Evolutionary conservation across 1,284 basidiomycete species (phyloP).

Genomic region (Phaffia rhodozyma): DNA sequence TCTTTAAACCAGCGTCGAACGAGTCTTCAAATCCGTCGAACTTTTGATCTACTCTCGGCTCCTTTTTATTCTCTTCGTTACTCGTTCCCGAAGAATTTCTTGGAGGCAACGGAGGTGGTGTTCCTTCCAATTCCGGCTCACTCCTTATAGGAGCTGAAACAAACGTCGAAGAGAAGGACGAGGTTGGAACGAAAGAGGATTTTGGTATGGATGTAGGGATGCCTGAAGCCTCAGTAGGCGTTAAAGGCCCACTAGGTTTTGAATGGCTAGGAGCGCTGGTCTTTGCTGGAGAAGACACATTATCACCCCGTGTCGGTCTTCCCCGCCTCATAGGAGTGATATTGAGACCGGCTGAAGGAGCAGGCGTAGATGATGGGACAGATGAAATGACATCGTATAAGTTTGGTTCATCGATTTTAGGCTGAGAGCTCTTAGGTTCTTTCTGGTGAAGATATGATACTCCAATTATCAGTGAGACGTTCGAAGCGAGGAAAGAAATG

Average conservation of each 20-base stretch:
- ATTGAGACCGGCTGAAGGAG: neutral
- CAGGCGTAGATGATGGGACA: constrained; percentile 4
- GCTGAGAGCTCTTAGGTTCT: neutral
- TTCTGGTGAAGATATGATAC: neutral
- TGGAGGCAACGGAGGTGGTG: constrained; percentile 1
- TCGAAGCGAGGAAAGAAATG: neutral
- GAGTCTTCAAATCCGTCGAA: neutral
- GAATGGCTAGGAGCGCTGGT: neutral
- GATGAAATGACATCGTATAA: constrained; percentile 17
- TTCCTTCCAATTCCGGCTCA: neutral
- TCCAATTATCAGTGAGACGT: neutral
- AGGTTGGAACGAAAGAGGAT: neutral
- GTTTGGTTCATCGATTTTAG: neutral
- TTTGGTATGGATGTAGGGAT: neutral
- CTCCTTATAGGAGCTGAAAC: neutral
- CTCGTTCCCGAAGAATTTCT: neutral
- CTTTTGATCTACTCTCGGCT: neutral
- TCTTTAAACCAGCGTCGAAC: neutral
- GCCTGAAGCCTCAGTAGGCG: neutral
- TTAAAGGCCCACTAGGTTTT: neutral
- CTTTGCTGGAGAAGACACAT: neutral
- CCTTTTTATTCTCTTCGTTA: neutral
- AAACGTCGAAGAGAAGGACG: constrained; percentile 3
- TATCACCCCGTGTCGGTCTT: constrained; percentile 8
- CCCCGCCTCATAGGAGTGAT: constrained; percentile 18